phyloP scores from a whole-genome alignment of 2,329 filamentous ascomycete genomes.

The Pseudogymnoascus destructans region DNA sequence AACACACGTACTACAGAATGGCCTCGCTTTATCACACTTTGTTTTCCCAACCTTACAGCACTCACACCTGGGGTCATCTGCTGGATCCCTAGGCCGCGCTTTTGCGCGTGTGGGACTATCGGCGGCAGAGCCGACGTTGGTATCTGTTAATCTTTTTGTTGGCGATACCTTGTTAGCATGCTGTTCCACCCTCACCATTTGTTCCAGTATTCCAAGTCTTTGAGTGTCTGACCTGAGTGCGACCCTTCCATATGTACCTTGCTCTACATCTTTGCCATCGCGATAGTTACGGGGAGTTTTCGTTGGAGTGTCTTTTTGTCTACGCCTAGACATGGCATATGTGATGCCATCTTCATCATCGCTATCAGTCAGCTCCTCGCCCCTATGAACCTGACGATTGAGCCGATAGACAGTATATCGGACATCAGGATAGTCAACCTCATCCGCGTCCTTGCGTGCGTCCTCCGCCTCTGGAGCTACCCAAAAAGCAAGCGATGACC shows the following conservation, averaged over 20 bases:
- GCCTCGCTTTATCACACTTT: neutral
- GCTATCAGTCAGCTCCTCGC: conserved; percentile 75
- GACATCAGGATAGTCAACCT: conserved; percentile 73
- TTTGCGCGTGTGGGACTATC: neutral
- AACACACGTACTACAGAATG: neutral
- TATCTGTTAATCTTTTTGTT: neutral
- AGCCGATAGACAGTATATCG: conserved; percentile 70
- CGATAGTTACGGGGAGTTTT: neutral
- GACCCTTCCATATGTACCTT: neutral
- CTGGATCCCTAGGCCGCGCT: neutral
- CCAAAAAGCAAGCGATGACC: conserved; percentile 48
- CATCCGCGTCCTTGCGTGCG: conserved; percentile 57
- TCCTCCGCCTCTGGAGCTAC: conserved; percentile 50
- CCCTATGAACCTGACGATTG: conserved; percentile 63
- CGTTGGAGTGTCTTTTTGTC: neutral
- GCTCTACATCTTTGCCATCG: neutral
- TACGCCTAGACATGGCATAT: neutral
- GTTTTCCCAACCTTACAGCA: neutral
- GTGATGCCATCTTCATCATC: conserved; percentile 70
- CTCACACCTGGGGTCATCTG: neutral
- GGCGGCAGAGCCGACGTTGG: neutral
- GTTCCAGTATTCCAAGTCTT: neutral
- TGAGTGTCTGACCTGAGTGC: neutral
- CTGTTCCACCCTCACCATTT: neutral
- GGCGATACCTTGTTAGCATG: neutral